Conservation (phyloP, 2,329 filamentous ascomycete genomes). For the Aureobasidium sp. region DNA sequence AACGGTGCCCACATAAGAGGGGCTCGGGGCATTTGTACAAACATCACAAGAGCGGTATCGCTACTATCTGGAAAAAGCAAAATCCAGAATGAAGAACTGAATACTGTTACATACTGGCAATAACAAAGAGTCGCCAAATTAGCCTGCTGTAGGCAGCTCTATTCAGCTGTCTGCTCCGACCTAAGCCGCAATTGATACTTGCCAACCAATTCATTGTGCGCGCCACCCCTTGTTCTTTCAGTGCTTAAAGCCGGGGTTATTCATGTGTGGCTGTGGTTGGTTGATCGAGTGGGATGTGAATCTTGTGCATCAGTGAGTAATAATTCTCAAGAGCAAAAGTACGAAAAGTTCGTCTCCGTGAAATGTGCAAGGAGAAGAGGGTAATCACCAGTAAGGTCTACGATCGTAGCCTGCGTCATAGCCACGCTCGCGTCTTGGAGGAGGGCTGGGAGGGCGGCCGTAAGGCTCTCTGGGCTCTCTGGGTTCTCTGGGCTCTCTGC, state of each 20-base stretch:
- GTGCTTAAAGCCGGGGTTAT: not conserved
- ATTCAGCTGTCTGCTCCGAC: not conserved
- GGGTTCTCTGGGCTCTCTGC: slow-evolving; percentile 40
- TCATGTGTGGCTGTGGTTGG: not conserved
- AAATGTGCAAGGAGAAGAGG: slow-evolving; percentile 1
- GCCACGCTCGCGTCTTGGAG: slow-evolving; percentile 28
- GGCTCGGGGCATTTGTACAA: not conserved
- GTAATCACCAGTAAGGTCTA: slow-evolving; percentile 38
- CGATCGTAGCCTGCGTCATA: slow-evolving; percentile 40
- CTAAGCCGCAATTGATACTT: not conserved
- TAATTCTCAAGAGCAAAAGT: not conserved
- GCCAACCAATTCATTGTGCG: not conserved
- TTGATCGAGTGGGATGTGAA: not conserved
- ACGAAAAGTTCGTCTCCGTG: not conserved
- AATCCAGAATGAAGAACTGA: not conserved
- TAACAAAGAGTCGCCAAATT: not conserved
- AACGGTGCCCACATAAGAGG: too few relatives aligned
- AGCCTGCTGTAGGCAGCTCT: not conserved
- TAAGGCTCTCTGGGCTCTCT: slow-evolving; percentile 48
- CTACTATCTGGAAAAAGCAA: not conserved
- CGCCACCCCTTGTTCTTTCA: not conserved
- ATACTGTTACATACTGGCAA: slow-evolving; percentile 5
- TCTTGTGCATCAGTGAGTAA: slow-evolving; percentile 6
- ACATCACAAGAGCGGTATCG: not conserved
- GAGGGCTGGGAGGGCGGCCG: slow-evolving; percentile 34